These are phyloP conservation scores for Chalciporus piperatoides DNA, from an alignment of 1,284 basidiomycete species.

Conservation along the genomic window DNA sequence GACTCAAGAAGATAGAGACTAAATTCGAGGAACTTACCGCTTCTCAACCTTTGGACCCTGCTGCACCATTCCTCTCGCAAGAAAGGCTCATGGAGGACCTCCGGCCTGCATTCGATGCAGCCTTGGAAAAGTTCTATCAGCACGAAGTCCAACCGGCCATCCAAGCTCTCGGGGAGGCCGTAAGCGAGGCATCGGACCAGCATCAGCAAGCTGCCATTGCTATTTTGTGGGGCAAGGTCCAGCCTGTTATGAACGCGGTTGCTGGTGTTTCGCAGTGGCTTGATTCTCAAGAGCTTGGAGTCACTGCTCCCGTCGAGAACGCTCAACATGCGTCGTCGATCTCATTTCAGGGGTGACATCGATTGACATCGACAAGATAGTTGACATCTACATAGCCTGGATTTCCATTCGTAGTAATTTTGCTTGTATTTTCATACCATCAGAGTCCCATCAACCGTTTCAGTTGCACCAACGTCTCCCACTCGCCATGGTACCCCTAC, in stretches of 20 bases:
- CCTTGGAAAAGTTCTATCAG: conserved; percentile 24
- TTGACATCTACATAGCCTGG: background rate
- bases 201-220: conserved; percentile 25
- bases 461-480: too few relatives aligned
- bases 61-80: conserved; percentile 2
- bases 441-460: too few relatives aligned
- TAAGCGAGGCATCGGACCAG: conserved; percentile 16
- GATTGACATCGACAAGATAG: background rate
- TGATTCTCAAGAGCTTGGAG: conserved; percentile 28
- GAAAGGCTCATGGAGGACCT: conserved; percentile 21
- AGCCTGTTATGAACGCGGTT: conserved; percentile 33
- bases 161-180: conserved; percentile 11
- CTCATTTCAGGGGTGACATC: background rate
- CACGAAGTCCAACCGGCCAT: conserved; percentile 22
- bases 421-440: background rate
- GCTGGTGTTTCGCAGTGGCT: conserved; percentile 30
- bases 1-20: conserved; percentile 17
- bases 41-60: conserved; percentile 4
- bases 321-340: background rate
- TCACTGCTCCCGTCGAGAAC: conserved; percentile 22
- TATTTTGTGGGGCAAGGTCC: conserved; percentile 28
- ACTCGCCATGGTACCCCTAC: background rate
- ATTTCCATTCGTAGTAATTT: conserved; percentile 19
- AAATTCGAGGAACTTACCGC: conserved; percentile 21
- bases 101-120: conserved; percentile 18